Evolutionary conservation across 345 rosid species (phyloP), one percentile per base, ranked within the genome.

Genomic region (Mangifera indica): DNA sequence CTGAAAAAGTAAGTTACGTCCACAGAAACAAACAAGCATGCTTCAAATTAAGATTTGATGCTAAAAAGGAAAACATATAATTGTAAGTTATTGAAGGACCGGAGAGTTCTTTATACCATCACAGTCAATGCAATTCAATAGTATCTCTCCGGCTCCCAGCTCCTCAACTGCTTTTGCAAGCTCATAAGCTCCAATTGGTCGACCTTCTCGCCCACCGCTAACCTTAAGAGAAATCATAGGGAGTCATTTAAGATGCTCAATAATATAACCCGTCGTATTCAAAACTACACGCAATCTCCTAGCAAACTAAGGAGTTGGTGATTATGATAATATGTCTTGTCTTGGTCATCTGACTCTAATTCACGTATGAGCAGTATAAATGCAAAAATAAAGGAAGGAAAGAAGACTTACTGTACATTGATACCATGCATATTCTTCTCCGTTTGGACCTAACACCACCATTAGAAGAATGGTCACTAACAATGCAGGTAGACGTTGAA

Each of bases 381-480:
- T 18, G 69, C 29, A 60, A 49, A 58, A 42, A 60, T 20, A 22
- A 69, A 37, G 42, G 8, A 37, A 63, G 55, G 51, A 69, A 61
- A 68, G 21, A 63, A 73, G 55, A 71, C 87, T 64, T 88, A 95
- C 99, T 78, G 94, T 95, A 79, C 99, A 95, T 86, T 95, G 98
- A 77, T 93, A 95, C 99, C 98, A 95, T 4, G 97, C 99, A 78
- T 86, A 91, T 76, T 89, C 89, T 85, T 95, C 97, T 79, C 94
- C 98, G 70, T 78, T 88, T 42, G 97, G 96, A 70, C 99, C 98
- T 91, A 82, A 77, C 63, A 63, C 61, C 72, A 72, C 69, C 62
- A 57, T 17, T 37, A 29, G 37, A 52, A 66, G 65, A 56, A 45
- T 22, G n/a, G 20, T 0, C 1, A 49, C 18, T 15, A 49, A 3